These are phyloP conservation scores for Penicillium sp. DNA, from an alignment of 2,329 filamentous ascomycete genomes.

Conservation along the genomic window DNA sequence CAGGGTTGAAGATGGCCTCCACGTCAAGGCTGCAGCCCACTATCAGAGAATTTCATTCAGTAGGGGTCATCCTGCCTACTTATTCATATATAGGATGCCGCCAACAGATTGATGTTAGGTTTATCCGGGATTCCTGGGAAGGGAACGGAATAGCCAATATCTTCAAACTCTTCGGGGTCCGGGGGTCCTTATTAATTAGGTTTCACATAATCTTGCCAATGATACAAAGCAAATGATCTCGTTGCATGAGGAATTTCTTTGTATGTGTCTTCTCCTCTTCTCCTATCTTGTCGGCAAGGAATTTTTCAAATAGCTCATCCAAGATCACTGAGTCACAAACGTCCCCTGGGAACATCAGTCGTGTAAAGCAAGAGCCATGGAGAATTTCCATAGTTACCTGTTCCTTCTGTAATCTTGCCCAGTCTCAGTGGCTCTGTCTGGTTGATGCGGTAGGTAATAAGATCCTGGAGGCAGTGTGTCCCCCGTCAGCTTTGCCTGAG, in stretches of 20 bases:
- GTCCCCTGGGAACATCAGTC: conserved; percentile 21
- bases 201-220: conserved; percentile 39
- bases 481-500: background rate
- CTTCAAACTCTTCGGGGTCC: conserved; percentile 22
- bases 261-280: conserved; percentile 27
- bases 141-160: conserved; percentile 26
- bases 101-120: conserved; percentile 14
- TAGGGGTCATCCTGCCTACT: conserved; percentile 6
- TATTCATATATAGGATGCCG: conserved; percentile 21
- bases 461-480: conserved; percentile 24
- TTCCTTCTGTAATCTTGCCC: conserved; percentile 31
- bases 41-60: background rate
- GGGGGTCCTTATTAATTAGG: conserved; percentile 23
- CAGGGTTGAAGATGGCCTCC: conserved; percentile 31
- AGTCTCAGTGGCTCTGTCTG: conserved; percentile 27
- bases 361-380: background rate
- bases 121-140: conserved; percentile 27
- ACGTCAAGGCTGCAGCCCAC: conserved; percentile 21
- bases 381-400: conserved; percentile 16
- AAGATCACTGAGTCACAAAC: conserved; percentile 37
- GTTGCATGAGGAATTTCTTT: conserved; percentile 28
- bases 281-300: conserved; percentile 30
- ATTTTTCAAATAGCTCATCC: conserved; percentile 31
- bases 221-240: conserved; percentile 29
- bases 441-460: conserved; percentile 36